Evolutionary conservation across 2,329 filamentous ascomycete species (phyloP), one percentile per base, ranked within the genome.

Genomic region (Boeremia lycopersici): DNA sequence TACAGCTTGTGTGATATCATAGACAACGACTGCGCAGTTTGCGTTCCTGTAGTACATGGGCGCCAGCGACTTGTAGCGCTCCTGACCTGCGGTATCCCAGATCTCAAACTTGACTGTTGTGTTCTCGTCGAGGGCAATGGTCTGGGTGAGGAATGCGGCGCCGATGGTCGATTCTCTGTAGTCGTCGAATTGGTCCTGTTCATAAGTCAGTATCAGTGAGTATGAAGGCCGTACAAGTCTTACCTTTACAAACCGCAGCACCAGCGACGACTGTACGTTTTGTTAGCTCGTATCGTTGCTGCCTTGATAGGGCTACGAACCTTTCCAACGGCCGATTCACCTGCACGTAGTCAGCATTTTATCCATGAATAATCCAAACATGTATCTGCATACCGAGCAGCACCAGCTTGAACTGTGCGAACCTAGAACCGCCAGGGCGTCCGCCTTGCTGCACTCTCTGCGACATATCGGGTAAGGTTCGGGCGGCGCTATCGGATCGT

Each of bases 1-100:
- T 88, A 99, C 95, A 65, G 95, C 91, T 85, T 99, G 95, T 73
- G 95, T 99, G 73, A 99, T 98, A 79, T 99, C 95, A 79, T 99
- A 99, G 64, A 99, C 95, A 43, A 99, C 93, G 29, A 99, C 93
- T 55, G 96, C 95, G 80, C 95, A 98, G 85, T 99, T 98, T 68
- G 96, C 96, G 76, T 99, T 99, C 70, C 96, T 84, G 81, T 99
- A 99, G 83, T 99, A 99, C 95, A 99, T 99, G 69, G 95, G 95
- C 30, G 95, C 95, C 64, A 99, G 84, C 11, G 95, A 98, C 84
- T 98, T 98, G 85, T 98, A 99, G 73, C 96, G 87, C 80, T 99
- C 95, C 81, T 99, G 95, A 61, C 95, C 95, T 61, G 95, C 95
- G 9, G 95, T 99, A 50, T 75, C 72, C 72, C 95, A 99, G 75